These are phyloP conservation scores for Nannizziopsis arthrosporioides DNA, from an alignment of 2,329 filamentous ascomycete species.

Conservation along the genomic window DNA sequence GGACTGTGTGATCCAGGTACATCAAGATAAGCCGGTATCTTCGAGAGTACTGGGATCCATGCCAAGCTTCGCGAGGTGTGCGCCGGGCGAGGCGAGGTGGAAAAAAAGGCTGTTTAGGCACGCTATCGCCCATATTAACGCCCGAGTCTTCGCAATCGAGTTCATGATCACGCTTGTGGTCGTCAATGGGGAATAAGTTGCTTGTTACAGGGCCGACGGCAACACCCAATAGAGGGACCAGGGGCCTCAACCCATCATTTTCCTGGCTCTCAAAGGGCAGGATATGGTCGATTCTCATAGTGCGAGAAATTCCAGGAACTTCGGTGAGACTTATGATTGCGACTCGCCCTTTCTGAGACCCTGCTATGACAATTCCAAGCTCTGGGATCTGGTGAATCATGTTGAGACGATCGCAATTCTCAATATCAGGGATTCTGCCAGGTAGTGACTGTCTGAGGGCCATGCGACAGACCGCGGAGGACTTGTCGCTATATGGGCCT, in stretches of 20 bases:
- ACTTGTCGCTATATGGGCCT: constrained; percentile 23
- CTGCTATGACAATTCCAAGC: constrained; percentile 47
- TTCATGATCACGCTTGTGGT: constrained; percentile 20
- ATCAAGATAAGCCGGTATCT: constrained; percentile 45
- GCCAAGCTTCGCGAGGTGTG: constrained; percentile 23
- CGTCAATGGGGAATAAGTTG: constrained; percentile 28
- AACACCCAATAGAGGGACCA: constrained; percentile 42
- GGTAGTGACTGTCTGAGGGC: constrained; percentile 23
- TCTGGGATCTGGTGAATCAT: constrained; percentile 48
- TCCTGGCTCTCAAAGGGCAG: constrained; percentile 45
- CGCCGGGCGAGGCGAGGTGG: not conserved
- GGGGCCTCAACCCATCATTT: constrained; percentile 31
- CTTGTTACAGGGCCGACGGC: constrained; percentile 48
- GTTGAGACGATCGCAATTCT: constrained; percentile 42
- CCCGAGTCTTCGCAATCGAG: constrained; percentile 3
- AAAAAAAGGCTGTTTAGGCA: not conserved
- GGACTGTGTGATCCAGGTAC: constrained; percentile 45
- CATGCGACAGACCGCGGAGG: constrained; percentile 24
- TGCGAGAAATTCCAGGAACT: constrained; percentile 26
- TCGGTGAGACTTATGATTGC: constrained; percentile 44
- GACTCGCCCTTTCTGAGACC: constrained; percentile 46
- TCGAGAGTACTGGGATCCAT: constrained; percentile 32
- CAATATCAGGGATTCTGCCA: constrained; percentile 19
- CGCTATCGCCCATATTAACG: constrained; percentile 5
- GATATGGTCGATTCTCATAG: constrained; percentile 46